phyloP scores from a whole-genome alignment of 768 basidiomycete genomes.

The Chalciporus pseudorubinellus region DNA sequence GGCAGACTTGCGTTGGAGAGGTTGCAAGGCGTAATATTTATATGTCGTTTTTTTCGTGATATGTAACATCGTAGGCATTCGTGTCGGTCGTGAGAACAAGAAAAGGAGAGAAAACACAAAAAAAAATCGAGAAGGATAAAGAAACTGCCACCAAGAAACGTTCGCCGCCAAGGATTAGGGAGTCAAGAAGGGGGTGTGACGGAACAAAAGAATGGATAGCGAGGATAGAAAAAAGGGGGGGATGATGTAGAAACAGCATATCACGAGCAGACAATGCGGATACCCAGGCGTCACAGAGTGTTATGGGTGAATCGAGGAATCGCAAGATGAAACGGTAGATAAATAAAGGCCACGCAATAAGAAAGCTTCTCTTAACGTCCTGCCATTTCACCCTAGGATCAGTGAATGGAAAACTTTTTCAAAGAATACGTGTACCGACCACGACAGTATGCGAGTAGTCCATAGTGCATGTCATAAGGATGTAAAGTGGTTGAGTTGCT shows the following conservation, averaged over 20 bases:
- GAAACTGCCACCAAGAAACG: neutral
- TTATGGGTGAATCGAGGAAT: constrained; percentile 1
- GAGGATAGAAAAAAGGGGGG: constrained; percentile 4
- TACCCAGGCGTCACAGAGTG: constrained; percentile 3
- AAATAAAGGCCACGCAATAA: constrained; percentile 23
- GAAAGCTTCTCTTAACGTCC: constrained; percentile 21
- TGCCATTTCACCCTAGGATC: constrained; percentile 15
- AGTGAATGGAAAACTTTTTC: constrained; percentile 15
- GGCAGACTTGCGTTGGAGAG: neutral
- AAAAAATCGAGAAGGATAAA: constrained; percentile 2
- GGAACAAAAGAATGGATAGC: constrained; percentile 6
- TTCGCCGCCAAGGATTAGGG: neutral
- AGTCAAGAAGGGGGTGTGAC: constrained; percentile 7
- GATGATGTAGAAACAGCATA: neutral
- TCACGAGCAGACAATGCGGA: neutral
- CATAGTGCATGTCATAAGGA: constrained; percentile 29
- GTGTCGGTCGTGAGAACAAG: constrained; percentile 23
- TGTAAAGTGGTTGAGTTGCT: constrained; percentile 15
- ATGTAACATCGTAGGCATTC: constrained; percentile 29
- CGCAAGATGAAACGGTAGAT: constrained; percentile 12
- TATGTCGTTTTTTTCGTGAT: constrained; percentile 21
- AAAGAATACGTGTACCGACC: constrained; percentile 17
- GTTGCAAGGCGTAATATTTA: constrained; percentile 8
- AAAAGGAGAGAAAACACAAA: constrained; percentile 8
- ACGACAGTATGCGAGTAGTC: constrained; percentile 26